Percentiles rank a stretch among this genome's conserved stretches.
Evolutionary conservation across 208 protist species (phyloP).

Genomic region (Polymyxa betae): DNA sequence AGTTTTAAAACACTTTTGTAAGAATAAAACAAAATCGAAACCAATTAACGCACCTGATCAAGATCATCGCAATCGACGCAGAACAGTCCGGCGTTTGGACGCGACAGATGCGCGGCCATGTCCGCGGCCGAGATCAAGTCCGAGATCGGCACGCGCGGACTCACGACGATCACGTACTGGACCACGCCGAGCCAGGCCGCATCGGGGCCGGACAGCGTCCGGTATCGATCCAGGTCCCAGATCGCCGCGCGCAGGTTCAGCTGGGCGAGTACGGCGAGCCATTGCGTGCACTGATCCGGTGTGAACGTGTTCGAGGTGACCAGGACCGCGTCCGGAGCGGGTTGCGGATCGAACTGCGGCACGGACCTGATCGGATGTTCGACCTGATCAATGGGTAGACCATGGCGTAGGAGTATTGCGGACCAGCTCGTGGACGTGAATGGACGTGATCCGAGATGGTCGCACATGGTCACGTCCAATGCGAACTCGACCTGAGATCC

Average conservation of each 20-base stretch:
- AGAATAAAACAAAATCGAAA: too few relatives aligned
- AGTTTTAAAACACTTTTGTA: too few relatives aligned
- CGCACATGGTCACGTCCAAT: neutral
- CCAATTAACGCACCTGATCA: neutral
- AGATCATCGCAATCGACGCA: neutral
- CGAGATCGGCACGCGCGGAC: neutral
- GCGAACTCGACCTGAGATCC: neutral
- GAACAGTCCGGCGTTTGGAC: neutral
- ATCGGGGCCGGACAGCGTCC: neutral
- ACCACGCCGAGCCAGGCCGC: neutral
- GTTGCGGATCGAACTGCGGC: neutral
- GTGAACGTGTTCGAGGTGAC: slow-evolving; percentile 19
- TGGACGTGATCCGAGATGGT: neutral
- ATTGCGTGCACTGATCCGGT: neutral
- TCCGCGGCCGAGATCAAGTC: neutral
- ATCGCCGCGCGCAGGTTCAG: neutral
- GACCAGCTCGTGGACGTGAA: neutral
- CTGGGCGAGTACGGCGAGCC: neutral
- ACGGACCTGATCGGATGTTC: neutral
- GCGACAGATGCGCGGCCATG: slow-evolving; percentile 33
- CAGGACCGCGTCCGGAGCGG: neutral
- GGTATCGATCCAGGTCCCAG: slow-evolving; percentile 2
- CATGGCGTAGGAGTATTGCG: slow-evolving; percentile 1
- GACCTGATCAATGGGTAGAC: neutral
- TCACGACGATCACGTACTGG: neutral